Evolutionary conservation across 208 protist species (phyloP), one percentile per base, ranked within the genome.

Genomic region (Porcisia deanei): DNA sequence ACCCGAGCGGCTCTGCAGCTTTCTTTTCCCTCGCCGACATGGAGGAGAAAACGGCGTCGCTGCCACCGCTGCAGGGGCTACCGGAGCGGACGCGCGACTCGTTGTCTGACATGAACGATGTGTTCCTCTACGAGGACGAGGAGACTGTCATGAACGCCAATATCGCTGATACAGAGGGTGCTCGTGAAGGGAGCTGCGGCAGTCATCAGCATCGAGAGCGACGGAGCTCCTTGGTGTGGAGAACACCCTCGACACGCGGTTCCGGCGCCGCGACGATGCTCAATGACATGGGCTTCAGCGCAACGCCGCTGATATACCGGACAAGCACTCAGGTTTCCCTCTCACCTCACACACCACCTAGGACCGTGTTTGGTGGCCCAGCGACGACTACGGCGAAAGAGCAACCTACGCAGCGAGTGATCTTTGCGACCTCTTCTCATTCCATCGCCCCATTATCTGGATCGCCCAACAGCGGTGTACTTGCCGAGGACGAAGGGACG

Each of bases 51-150:
- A 37, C 37, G 39, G 25, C 25, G 20, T 61, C 73, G 9, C 55
- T 67, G 4, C 71, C 65, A 6, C 67, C 75, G 1, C 20, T 25
- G n/a, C 37, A 39, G 65, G 39, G 3, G 22, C n/a, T 69, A 18
- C 22, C 7, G 20, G 66, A 2, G n/a, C 6, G 20, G 10, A 22
- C 75, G 53, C 71, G 79, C 16, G 78, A 87, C 60, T 81, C 84
- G 1, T 58, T 89, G 63, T 78, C 55, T 39, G 71, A 83, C 61
- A 81, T 85, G 66, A 87, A 86, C 25, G 82, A 89, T 70, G 85
- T 84, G 4, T 89, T 91, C 77, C 47, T 86, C 45, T 86, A 88
- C 67, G 88, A 88, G 64, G 85, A 88, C 16, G 87, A 91, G 67
- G 58, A 63, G 43, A 63, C 55, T 22, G 49, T 34, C 22, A 57